These are phyloP conservation scores for Aspergillus intermedius DNA, from an alignment of 2,329 filamentous ascomycete species.

Conservation along the genomic window DNA sequence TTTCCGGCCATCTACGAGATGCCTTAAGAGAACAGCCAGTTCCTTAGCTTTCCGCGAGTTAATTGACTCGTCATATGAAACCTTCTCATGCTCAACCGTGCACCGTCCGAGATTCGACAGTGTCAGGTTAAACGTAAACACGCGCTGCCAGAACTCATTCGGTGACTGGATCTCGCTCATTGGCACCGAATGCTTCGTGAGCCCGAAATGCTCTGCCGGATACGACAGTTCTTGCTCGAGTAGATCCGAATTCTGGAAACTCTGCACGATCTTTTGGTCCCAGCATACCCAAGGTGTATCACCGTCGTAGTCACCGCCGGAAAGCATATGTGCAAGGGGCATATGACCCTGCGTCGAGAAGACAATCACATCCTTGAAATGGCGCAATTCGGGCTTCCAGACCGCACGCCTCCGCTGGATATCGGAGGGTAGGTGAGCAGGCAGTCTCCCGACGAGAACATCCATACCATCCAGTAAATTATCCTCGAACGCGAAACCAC, in stretches of 20 bases:
- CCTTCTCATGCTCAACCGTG: slow-evolving; percentile 45
- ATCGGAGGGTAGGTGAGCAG: slow-evolving; percentile 52
- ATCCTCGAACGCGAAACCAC: slow-evolving; percentile 32
- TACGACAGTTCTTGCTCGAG: slow-evolving; percentile 24
- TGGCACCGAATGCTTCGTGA: slow-evolving; percentile 39
- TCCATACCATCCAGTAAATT: slow-evolving; percentile 43
- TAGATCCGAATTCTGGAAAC: slow-evolving; percentile 49
- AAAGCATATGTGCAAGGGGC: slow-evolving; percentile 53
- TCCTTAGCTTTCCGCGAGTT: slow-evolving; percentile 26
- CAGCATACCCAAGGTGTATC: slow-evolving; percentile 57
- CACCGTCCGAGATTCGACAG: slow-evolving; percentile 47
- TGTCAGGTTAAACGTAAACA: slow-evolving; percentile 44
- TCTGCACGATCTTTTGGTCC: slow-evolving; percentile 47
- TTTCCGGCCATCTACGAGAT: slow-evolving; percentile 43
- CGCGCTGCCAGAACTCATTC: slow-evolving; percentile 36
- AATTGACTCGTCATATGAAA: slow-evolving; percentile 48
- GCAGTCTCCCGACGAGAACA: slow-evolving; percentile 52
- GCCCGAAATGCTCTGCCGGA: slow-evolving; percentile 40
- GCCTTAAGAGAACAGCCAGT: slow-evolving; percentile 37
- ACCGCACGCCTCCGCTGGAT: slow-evolving; percentile 50
- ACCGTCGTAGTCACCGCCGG: slow-evolving; percentile 61
- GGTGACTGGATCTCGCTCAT: slow-evolving; percentile 36
- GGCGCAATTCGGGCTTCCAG: slow-evolving; percentile 45
- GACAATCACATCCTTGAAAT: slow-evolving; percentile 53
- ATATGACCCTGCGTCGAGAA: slow-evolving; percentile 48